A percentile compares a stretch with the other conserved stretches of the same genome.
Conservation (phyloP, 2,329 filamentous ascomycete species). For the Botrytis medusae region DNA sequence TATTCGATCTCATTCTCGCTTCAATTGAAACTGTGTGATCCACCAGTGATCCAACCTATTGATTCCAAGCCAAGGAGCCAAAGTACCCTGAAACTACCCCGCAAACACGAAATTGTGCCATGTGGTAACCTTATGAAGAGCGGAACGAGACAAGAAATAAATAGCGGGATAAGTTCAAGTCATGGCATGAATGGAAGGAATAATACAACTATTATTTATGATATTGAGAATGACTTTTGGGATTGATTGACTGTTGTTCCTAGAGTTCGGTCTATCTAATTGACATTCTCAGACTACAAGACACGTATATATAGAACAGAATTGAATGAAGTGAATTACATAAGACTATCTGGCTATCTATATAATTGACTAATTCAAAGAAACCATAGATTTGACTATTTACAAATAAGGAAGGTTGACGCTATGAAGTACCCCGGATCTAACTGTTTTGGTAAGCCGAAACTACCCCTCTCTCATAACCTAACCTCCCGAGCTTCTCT, state of each 20-base stretch:
- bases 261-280: background rate
- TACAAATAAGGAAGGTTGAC: constrained; percentile 39
- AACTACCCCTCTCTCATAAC: constrained; percentile 15
- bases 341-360: background rate
- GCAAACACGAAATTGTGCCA: background rate
- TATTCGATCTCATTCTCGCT: no score
- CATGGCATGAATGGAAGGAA: background rate
- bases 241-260: background rate
- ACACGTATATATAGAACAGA: background rate
- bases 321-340: background rate
- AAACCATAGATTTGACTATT: background rate
- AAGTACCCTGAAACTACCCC: constrained; percentile 1
- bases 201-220: background rate
- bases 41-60: background rate
- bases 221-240: background rate
- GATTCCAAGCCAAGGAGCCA: background rate
- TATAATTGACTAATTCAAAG: background rate
- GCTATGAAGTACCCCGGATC: constrained; percentile 4
- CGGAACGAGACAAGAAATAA: background rate
- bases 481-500: background rate
- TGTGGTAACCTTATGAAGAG: background rate
- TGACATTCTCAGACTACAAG: no score
- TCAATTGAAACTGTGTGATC: background rate
- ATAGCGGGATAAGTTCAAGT: background rate
- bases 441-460: constrained; percentile 15